Evolutionary conservation across 768 basidiomycete genomes (phyloP), one percentile per base, ranked within the genome.

Genomic region (Naematelia aurantialba): DNA sequence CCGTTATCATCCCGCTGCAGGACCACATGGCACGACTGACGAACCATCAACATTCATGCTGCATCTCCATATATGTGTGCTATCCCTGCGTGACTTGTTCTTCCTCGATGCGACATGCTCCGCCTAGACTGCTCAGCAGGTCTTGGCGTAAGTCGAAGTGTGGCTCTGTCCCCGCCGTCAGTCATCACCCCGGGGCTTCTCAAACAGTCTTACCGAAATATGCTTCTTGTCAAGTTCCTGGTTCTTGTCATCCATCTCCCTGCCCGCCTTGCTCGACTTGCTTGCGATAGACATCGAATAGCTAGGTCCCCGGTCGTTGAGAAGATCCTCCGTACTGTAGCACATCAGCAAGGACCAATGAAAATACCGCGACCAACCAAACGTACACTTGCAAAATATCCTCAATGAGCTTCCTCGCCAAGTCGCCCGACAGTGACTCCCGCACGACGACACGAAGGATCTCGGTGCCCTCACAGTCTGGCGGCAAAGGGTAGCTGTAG

Each of bases 401-500:
- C 10, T 22, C 44, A 50, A 75, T 70, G 44, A 75, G 60, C 50
- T 68, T 71, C 25, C 67, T 52, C 31, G 58, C 57, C 10, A 75
- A 50, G 53, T 75, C 73, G 34, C 69, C 82, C 54, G 81, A 83
- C 45, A 85, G 73, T 0, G 81, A 83, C 68, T 84, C 83, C 26
- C 84, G 79, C 17, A 85, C 81, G 39, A 85, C 85, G 21, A 85
- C 85, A 56, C 85, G 83, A 52, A 87, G 79, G 59, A 85, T 79
- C 56, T 86, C 84, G 27, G 79, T 79, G 0, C 81, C 77, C 55
- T 83, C 80, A 53, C 79, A 81, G 45, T 80, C 80, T 25, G 80
- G 78, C 0, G 85, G 83, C 25, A 83, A 81, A 44, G 79, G 78
- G 65, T 85, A 85, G 69, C 72, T 75, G 53, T 2, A 39, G 31